phyloP scores from a whole-genome alignment of 805 yeast species.

The Sugiyamaella boreocaroliniensis region DNA sequence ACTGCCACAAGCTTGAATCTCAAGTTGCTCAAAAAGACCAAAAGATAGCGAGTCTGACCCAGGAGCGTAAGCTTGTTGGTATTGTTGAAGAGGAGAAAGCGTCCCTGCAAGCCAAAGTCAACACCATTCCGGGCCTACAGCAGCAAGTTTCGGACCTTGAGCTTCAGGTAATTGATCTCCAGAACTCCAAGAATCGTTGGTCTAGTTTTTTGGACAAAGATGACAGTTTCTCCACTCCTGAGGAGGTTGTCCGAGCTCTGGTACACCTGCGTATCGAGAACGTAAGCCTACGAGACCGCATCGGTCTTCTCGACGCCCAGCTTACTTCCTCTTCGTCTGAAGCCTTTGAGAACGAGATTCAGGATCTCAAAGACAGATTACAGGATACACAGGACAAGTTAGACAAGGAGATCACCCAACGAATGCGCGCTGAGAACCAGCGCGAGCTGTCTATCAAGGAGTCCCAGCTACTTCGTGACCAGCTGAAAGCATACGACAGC shows the following conservation, averaged over 20 bases:
- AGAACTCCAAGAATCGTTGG: conserved; percentile 45
- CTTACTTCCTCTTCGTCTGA: conserved; percentile 19
- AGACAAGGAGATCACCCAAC: conserved; percentile 35
- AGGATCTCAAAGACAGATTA: conserved; percentile 26
- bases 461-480: conserved; percentile 49
- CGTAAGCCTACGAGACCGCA: conserved; percentile 24
- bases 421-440: conserved; percentile 42
- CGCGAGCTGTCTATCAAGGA: conserved; percentile 50
- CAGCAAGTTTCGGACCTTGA: conserved; percentile 43
- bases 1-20: conserved; percentile 44
- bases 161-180: conserved; percentile 43
- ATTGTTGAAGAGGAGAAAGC: conserved; percentile 51
- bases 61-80: conserved; percentile 42
- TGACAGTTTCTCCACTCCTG: conserved; percentile 35
- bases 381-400: conserved; percentile 30
- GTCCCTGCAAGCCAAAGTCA: conserved; percentile 36
- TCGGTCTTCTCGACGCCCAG: conserved; percentile 30
- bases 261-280: conserved; percentile 31
- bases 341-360: conserved; percentile 26
- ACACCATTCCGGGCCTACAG: conserved; percentile 37
- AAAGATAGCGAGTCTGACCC: conserved; percentile 44
- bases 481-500: conserved; percentile 45
- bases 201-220: conserved; percentile 35
- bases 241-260: conserved; percentile 36
- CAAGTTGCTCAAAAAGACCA: conserved; percentile 48